Conservation (phyloP, 2,329 filamentous ascomycete genomes). For the Aspergillus melleus region DNA sequence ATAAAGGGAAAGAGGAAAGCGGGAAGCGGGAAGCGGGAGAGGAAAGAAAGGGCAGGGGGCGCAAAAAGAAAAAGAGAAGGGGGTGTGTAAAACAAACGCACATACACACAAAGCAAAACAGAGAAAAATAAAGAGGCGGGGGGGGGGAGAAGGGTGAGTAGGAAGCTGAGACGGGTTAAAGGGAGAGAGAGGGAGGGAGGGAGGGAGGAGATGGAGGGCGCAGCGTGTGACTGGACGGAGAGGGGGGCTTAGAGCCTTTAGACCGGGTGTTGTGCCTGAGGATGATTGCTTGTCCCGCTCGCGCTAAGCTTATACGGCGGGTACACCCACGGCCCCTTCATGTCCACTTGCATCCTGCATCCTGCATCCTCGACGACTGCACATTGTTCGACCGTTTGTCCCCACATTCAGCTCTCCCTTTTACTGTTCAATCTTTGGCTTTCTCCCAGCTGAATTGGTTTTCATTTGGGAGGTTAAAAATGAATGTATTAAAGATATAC, state of each 20-base stretch:
- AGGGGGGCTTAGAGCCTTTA: not conserved
- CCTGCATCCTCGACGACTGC: too few species aligned
- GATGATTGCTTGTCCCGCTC: conserved; percentile 11
- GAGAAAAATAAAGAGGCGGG: not conserved
- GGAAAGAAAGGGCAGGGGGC: not conserved
- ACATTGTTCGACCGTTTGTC: not conserved
- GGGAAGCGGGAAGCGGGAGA: not conserved
- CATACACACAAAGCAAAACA: not conserved
- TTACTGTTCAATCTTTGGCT: not conserved
- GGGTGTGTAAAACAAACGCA: not conserved
- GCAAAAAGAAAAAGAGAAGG: not conserved
- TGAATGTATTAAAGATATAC: not conserved
- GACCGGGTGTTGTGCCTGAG: conserved; percentile 7
- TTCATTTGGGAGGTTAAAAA: not conserved
- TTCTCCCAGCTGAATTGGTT: not conserved
- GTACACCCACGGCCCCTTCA: not conserved
- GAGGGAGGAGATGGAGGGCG: not conserved
- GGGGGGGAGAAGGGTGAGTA: not conserved
- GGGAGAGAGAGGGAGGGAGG: conserved; percentile 2
- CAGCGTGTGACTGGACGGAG: not conserved
- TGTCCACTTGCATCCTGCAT: too few species aligned
- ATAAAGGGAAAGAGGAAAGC: not conserved
- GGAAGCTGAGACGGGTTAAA: not conserved
- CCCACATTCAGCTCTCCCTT: too few species aligned
- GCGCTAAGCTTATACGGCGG: not conserved